Base-by-base conservation (phyloP, 371 early-diverging fungal genomes). In the Saksenaea oblongispora region DNA sequence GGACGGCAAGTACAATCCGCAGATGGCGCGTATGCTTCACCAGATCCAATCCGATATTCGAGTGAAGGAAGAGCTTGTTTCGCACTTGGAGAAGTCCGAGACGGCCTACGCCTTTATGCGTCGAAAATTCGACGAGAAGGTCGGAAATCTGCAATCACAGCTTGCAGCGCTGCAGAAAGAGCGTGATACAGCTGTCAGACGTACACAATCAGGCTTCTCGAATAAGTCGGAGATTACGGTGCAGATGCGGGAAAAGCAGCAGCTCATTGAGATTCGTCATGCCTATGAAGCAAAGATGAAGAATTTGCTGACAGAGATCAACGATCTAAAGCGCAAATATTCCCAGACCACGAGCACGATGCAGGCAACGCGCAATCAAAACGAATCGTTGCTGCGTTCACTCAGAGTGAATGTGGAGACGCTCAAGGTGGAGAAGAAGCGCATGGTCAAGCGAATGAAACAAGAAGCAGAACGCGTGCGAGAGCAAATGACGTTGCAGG, bases 371-470 rank as follows among this genome's bases (percentile, higher is more conserved):
- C 74, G 86, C 17, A 84, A 75, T 58, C 75, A 84, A 56, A 80
- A 84, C 17, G 88, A 88, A 59, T 68, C 74, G 13, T 66, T 82
- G 42, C 62, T 88, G n/a, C 72, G 81, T 15, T 75, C 80, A 0
- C 70, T 89, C 22, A 74, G 79, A 22, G 72, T 75, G 10, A 82
- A 84, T 55, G 82, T 90, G 2, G 88, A 89, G 62, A 83, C 85
- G 7, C 84, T 88, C 31, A 87, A 88, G 65, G 78, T 82, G 7
- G 95, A 95, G 69, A 95, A 93, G 76, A 73, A 86, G 37, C 84
- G 89, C 8, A 87, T 92, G 83, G 69, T 90, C 58, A 90, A 90
- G 62, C 89, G 92, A 13, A 90, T 93, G 82, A 89, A 88, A 61
- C 79, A 84, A 47, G 92, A 92, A 65, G 84, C 88, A 0, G 85